Percentiles rank a stretch among this genome's conserved stretches.
Conservation (phyloP, 495 filamentous ascomycete species). For the Tuber calosporum region DNA sequence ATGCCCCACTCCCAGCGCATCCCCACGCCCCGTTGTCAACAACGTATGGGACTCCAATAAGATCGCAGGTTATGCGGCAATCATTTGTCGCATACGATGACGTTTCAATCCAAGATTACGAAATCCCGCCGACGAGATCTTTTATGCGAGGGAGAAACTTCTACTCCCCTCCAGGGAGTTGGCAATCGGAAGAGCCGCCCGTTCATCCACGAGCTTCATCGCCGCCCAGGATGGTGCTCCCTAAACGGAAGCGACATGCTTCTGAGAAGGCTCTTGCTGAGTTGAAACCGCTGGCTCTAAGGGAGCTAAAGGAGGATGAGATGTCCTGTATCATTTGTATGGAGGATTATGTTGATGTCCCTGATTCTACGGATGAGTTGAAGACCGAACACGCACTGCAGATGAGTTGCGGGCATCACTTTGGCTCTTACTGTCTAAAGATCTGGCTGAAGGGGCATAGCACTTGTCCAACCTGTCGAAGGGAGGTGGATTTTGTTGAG, state of each 20-base stretch:
- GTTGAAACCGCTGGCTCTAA: slow-evolving; percentile 31
- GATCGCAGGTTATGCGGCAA: slow-evolving; percentile 17
- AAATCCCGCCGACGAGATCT: slow-evolving; percentile 10
- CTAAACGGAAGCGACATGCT: slow-evolving; percentile 33
- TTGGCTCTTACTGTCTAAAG: slow-evolving; percentile 38
- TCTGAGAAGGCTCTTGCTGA: slow-evolving; percentile 38
- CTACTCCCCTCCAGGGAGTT: slow-evolving; percentile 13
- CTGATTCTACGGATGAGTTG: slow-evolving; percentile 34
- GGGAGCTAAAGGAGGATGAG: slow-evolving; percentile 37
- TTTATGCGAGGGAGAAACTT: neutral
- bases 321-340: slow-evolving; percentile 38
- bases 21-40: slow-evolving; percentile 21
- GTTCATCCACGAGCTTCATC: slow-evolving; percentile 12
- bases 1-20: slow-evolving; percentile 13
- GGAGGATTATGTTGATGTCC: slow-evolving; percentile 37
- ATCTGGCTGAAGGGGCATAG: slow-evolving; percentile 37
- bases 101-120: neutral
- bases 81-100: slow-evolving; percentile 1
- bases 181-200: slow-evolving; percentile 15
- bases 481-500: slow-evolving; percentile 38
- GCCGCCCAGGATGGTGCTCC: slow-evolving; percentile 16
- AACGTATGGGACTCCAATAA: slow-evolving; percentile 21
- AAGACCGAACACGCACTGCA: slow-evolving; percentile 35
- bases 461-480: slow-evolving; percentile 37
- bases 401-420: slow-evolving; percentile 37